Conservation (phyloP, 805 yeast species). For the Metschnikowia lochheadii region DNA sequence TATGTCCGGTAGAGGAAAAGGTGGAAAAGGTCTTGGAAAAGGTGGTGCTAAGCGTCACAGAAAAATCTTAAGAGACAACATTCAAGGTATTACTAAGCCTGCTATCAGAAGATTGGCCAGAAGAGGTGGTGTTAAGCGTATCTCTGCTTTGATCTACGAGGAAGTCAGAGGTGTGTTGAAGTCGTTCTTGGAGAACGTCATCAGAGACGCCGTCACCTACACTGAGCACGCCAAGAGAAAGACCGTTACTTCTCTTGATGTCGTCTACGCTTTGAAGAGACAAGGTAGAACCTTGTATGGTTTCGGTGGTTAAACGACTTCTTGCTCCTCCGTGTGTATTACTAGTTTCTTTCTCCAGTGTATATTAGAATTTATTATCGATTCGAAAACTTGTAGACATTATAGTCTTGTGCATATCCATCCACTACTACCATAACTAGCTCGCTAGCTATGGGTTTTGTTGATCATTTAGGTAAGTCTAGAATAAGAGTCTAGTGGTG, state of each 20-base stretch:
- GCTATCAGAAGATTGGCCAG: conserved; percentile 99
- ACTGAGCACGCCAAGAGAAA: conserved; percentile 99
- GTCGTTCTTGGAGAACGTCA: conserved; percentile 93
- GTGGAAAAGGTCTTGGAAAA: conserved; percentile 99
- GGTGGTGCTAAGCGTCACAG: conserved; percentile 99
- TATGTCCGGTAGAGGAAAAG: conserved; percentile 99
- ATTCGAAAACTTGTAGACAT: conserved; percentile 7
- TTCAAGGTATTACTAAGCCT: conserved; percentile 99
- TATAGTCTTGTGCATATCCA: too few species aligned
- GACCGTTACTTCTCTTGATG: conserved; percentile 98
- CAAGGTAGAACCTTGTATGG: conserved; percentile 99
- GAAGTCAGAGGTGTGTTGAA: conserved; percentile 97
- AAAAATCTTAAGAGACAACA: conserved; percentile 98
- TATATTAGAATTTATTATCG: conserved; percentile 21
- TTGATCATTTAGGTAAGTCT: too few species aligned
- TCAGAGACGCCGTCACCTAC: conserved; percentile 98
- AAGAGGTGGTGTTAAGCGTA: conserved; percentile 99
- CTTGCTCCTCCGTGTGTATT: conserved; percentile 14
- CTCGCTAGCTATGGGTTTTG: too few species aligned
- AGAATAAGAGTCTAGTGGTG: too few species aligned
- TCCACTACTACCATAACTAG: too few species aligned
- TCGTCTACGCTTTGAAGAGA: conserved; percentile 98
- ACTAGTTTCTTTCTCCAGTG: conserved; percentile 21
- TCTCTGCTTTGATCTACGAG: conserved; percentile 97
- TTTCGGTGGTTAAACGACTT: conserved; percentile 82